These are phyloP conservation scores for Fusarium torreyae DNA, from an alignment of 2,329 filamentous ascomycete genomes.

Conservation along the genomic window DNA sequence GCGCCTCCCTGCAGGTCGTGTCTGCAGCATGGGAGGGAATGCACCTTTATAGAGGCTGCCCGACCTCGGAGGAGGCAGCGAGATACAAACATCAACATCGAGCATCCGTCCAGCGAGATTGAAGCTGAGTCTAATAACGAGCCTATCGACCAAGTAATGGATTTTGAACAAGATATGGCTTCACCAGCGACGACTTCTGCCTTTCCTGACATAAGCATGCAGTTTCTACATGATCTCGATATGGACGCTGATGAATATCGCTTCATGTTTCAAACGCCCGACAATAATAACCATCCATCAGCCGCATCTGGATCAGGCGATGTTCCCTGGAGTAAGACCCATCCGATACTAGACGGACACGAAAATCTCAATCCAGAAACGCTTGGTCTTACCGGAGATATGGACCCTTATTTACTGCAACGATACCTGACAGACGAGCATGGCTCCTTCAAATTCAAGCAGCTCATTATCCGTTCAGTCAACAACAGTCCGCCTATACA, in stretches of 20 bases:
- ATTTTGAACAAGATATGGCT: accelerated
- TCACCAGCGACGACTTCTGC: background rate
- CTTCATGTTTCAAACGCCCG: conserved; percentile 14
- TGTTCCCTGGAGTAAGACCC: accelerated
- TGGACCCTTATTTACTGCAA: conserved; percentile 8
- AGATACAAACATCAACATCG: background rate
- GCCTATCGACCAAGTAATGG: accelerated
- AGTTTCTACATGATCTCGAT: conserved; percentile 12
- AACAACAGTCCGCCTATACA: background rate
- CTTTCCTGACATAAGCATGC: conserved; percentile 5
- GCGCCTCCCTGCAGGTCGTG: background rate
- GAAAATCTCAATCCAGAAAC: conserved; percentile 3
- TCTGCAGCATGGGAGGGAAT: background rate
- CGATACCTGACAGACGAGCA: conserved; percentile 5
- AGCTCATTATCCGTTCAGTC: conserved; percentile 1
- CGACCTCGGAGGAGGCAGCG: conserved; percentile 6
- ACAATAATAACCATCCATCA: background rate
- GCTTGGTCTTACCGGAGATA: conserved; percentile 5
- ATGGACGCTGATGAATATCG: background rate
- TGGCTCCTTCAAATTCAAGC: conserved; percentile 6
- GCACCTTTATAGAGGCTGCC: conserved; percentile 1
- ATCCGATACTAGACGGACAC: background rate
- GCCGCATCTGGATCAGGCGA: accelerated
- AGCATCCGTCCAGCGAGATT: accelerated
- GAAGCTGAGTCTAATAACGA: accelerated